Evolutionary conservation across 495 filamentous ascomycete species (phyloP), one percentile per base, ranked within the genome.

Genomic region (Aspergillus conjunctus): DNA sequence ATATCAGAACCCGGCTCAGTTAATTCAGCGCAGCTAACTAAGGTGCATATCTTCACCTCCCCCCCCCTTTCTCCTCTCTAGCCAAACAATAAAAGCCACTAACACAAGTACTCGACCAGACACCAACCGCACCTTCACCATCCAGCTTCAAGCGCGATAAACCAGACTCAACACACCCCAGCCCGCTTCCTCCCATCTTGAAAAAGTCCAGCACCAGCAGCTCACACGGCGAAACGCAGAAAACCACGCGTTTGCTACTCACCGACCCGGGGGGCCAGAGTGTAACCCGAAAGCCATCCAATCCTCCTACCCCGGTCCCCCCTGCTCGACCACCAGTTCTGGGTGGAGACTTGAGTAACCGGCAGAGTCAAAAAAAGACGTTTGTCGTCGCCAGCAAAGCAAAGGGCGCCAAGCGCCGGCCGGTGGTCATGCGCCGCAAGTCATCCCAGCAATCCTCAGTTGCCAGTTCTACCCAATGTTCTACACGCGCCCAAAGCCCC

Each of bases 401-500:
- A 45, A 71, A 70, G 39, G 51, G 59, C 14, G 64, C 63, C n/a
- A 76, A 73, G 61, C 75, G 71, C 56, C 79, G 78, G 9, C 78
- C 79, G 8, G 64, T 74, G 2, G 61, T 78, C 31, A 72, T 70
- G 55, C 73, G 78, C 26, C 74, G 75, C 62, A 79, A 77, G 57
- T 79, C 78, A 12, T 77, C 77, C 14, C 78, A 68, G 34, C 56
- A 61, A 56, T 64, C 59, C 12, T 64, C 65, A 17, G 52, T 54
- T 41, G 20, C 54, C 21, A 60, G 54, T 44, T 9, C 32, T 20
- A 31, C 60, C 14, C 39, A 45, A 26, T 49, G 44, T 34, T 60
- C 39, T 32, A 63, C 45, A 9, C 66, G 55, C 31, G 60, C 58
- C 45, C 61, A 26, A 48, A 72, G 65, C 49, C 64, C 61, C 7